Evolutionary conservation across 805 yeast genomes (phyloP), one percentile per base, ranked within the genome.

Genomic region (Sugiyamaella lignohabitans): DNA sequence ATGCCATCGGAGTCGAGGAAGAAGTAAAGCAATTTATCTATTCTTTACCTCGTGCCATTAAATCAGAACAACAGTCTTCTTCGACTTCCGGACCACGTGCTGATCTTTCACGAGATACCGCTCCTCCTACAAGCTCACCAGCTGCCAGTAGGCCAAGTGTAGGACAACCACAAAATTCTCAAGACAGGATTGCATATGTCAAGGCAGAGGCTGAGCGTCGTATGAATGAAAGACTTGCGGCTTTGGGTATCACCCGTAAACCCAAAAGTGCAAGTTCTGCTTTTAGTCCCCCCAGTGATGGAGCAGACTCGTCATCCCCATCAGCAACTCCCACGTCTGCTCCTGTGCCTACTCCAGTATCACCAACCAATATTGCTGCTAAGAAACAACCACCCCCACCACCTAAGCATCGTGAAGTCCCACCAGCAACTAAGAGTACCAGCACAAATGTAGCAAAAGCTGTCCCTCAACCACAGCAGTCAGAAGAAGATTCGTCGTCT

Each of bases 141-240:
- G 73, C 84, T 1, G 83, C 78, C 47, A 3, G 43, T 16, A 18
- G 14, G 11, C 30, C 49, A 24, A 34, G 36, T 18, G 24, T 32
- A n/a, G 8, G 34, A 2, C 30, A 32, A 21, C n/a, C 40, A 27
- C 38, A 50, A 34, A 68, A 78, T 8, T 73, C 84, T 1, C 84
- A 78, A 49, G 89, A 84, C 40, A 72, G 94, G 50, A 76, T 93
- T 3, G 83, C 86, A n/a, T 75, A 78, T 57, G 79, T 87, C 45
- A 87, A 86, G 62, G 91, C 87, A 16, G 91, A 85, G 59, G 87
- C 87, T 2, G 77, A 77, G 56, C 80, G 81, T 58, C 76, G 85
- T 64, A 87, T 88, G 96, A 81, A 80, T 51, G 95, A 85, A 57
- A 73, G 87, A 57, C 71, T 87, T 58, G 95, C 94, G 2, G 84